Percentiles rank a stretch among this genome's conserved stretches.
Evolutionary conservation across 306 rosid species (phyloP).

Genomic region (Glycine tomentella): DNA sequence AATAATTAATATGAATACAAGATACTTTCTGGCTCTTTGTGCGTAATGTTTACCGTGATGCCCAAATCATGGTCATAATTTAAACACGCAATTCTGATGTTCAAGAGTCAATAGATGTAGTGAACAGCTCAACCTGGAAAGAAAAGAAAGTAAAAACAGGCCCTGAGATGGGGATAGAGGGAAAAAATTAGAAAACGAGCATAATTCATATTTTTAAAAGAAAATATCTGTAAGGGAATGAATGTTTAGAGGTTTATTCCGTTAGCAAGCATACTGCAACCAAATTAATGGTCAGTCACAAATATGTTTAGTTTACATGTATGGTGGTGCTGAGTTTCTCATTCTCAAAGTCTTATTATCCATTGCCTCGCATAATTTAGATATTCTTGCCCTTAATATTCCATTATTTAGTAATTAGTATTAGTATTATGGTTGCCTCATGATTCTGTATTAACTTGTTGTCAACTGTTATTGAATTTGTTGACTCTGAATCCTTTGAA

Average conservation of each 20-base stretch:
- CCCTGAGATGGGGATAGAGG: neutral
- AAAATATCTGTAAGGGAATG: neutral
- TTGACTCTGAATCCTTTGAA: constrained; percentile 37
- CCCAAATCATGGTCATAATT: too few species aligned
- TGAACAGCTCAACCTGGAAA: neutral
- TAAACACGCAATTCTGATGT: too few species aligned
- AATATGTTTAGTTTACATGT: neutral
- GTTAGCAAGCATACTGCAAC: neutral
- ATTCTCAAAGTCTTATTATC: neutral
- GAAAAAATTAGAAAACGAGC: neutral
- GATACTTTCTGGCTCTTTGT: too few species aligned
- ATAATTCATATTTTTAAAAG: neutral
- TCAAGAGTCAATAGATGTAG: too few species aligned
- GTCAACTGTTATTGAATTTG: constrained; percentile 36
- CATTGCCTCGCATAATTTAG: constrained; percentile 15
- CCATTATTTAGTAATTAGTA: too few species aligned
- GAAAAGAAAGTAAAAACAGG: neutral
- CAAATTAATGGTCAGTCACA: constrained; percentile 26
- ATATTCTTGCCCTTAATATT: constrained; percentile 2
- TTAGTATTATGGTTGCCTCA: constrained; percentile 23
- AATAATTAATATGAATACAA: too few species aligned
- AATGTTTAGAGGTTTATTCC: neutral
- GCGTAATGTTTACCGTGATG: too few species aligned
- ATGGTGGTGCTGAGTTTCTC: constrained; percentile 10
- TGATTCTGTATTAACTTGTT: neutral